These are phyloP conservation scores for Tetradesmus lagerheimii DNA, from an alignment of 139 green algal genomes.

Conservation along the genomic window DNA sequence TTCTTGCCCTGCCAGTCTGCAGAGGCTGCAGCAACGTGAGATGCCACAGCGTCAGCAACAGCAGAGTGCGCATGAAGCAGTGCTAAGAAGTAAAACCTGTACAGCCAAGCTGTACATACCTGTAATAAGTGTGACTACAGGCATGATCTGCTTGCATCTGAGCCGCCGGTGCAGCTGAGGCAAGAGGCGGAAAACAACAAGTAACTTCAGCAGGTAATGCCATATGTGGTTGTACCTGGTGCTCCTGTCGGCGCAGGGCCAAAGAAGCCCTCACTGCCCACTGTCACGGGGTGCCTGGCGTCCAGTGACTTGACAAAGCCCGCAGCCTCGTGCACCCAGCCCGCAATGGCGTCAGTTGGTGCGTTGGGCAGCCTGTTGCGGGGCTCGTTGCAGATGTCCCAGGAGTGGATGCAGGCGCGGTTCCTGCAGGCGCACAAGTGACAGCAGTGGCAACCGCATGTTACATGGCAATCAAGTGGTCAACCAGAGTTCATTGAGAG, in stretches of 20 bases:
- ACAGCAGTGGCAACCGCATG: no score
- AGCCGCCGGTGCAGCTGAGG: no score
- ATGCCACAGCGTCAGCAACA: neutral
- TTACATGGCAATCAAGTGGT: no score
- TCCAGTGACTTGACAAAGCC: neutral
- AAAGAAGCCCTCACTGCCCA: conserved; percentile 25
- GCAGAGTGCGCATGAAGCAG: neutral
- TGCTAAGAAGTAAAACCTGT: no score
- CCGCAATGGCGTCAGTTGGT: neutral
- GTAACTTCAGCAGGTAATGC: neutral
- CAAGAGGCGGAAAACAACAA: neutral
- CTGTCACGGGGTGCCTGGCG: neutral
- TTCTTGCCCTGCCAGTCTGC: neutral
- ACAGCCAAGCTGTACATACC: no score
- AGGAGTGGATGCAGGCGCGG: conserved; percentile 13
- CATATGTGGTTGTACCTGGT: neutral
- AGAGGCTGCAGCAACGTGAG: neutral
- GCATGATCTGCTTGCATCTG: no score
- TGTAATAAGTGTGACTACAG: no score
- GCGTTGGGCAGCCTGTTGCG: neutral
- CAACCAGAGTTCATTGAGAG: no score
- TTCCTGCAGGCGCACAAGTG: neutral
- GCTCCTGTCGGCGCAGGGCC: neutral
- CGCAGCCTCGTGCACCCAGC: neutral
- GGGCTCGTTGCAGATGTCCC: conserved; percentile 36